Base-by-base conservation (phyloP, 2,329 filamentous ascomycete genomes). In the Biscogniauxia mediterranea region DNA sequence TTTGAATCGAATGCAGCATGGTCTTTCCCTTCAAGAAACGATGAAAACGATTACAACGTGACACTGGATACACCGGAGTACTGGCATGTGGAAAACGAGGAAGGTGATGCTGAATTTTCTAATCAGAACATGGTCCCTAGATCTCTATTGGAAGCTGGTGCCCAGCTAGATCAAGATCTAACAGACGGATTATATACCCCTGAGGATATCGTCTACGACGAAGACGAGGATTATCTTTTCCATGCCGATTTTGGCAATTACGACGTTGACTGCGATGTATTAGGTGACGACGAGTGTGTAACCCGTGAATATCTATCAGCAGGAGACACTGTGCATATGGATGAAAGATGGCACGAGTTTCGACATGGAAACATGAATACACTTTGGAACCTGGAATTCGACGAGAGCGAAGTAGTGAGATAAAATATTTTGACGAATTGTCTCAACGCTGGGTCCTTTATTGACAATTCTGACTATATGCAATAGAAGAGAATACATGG, bases 71-170 rank as follows among this genome's bases (percentile, higher is more conserved):
- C 38, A 13, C 55, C 53, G 6, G 23, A 26, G 8, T n/a, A 58
- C 21, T 19, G 8, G 1, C 21, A 59, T 13, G 58, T 49, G 20
- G 54, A 56, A 20, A 32, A 23, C 26, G 63, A 60, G 9, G 25
- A 32, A 38, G 32, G 13, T 19, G 49, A 42, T 49, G 42, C 17
- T 20, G 46, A 64, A n/a, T 9, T 46, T 46, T n/a, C 38, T 46
- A 11, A 46, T 6, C 13, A n/a, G 5, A 11, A 46, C 38, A n/a
- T n/a, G 38, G 13, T 4, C 38, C 15, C 6, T n/a, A 11, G 6
- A 46, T 46, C 38, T 15, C 7, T 15, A n/a, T n/a, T 46, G 17
- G 13, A 46, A 46, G 13, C 38, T 17, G 38, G 11, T 46, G 13
- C 2, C 15, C 38, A 13, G 38, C 38, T 46, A 46, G 38, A n/a